phyloP scores from a whole-genome alignment of 2,329 filamentous ascomycete species.

The Botryotinia narcissicola region DNA sequence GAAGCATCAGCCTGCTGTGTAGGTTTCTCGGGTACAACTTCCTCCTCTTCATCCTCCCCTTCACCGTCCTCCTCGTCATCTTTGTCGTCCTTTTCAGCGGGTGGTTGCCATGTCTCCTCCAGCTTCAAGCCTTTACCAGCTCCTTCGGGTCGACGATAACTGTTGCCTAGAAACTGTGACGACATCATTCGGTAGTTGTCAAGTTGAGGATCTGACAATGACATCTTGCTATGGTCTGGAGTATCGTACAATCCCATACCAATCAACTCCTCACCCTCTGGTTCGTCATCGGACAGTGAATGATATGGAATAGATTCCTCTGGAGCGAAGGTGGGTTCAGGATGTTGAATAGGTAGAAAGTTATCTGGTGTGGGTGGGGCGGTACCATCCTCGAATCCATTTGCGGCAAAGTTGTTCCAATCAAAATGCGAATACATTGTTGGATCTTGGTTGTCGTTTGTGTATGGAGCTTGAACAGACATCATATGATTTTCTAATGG shows the following conservation, averaged over 20 bases:
- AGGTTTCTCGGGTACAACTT: neutral
- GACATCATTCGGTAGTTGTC: conserved; percentile 54
- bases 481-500: conserved; percentile 12
- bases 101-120: conserved; percentile 76
- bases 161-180: conserved; percentile 52
- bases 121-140: conserved; percentile 74
- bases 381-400: conserved; percentile 46
- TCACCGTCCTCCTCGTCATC: conserved; percentile 45
- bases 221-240: conserved; percentile 53
- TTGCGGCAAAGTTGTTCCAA: conserved; percentile 49
- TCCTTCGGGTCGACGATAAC: conserved; percentile 46
- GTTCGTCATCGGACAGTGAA: conserved; percentile 52
- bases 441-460: conserved; percentile 28
- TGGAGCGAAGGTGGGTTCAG: conserved; percentile 46
- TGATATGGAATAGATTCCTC: conserved; percentile 52
- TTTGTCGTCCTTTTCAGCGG: conserved; percentile 55
- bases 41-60: conserved; percentile 33
- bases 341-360: conserved; percentile 52
- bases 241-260: conserved; percentile 80
- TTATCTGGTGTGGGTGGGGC: conserved; percentile 60
- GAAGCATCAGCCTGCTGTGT: neutral
- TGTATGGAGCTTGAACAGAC: conserved; percentile 22
- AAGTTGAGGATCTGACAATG: conserved; percentile 46
- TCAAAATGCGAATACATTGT: conserved; percentile 39
- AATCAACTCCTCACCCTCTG: conserved; percentile 69